Base-by-base conservation (phyloP, 2,329 filamentous ascomycete species). In the Fusarium illudens region DNA sequence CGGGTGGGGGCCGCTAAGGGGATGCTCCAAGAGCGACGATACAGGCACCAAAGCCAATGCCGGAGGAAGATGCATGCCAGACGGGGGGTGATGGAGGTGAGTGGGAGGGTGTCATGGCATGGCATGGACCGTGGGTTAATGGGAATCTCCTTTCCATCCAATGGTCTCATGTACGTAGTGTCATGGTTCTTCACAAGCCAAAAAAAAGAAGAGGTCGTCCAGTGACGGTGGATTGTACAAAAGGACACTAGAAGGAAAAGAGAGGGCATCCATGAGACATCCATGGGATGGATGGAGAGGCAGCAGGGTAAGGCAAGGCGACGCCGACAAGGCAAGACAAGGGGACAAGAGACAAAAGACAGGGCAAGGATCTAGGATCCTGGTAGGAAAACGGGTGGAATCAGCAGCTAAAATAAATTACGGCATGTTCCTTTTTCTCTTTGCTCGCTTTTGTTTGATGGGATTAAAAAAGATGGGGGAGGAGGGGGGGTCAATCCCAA, bases 11-110 rank as follows among this genome's bases (percentile, higher is more conserved):
- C 30, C 36, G 57, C 60, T 65, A 65, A 58, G 30, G 39, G 20
- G 49, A 34, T 54, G 19, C 37, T n/a, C 37, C 55, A 33, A 63
- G 65, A 55, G 36, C 61, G 58, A 58, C 49, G 60, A 69, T 57
- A 66, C 65, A 69, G 66, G 66, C 65, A 68, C 66, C 55, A 67
- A 67, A 68, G 65, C 66, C 66, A 68, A 69, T 68, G 65, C 66
- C 66, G 66, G 58, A 62, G 66, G 58, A 59, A 59, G 62, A 58
- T 68, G 65, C 62, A 68, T 68, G 53, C 65, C 61, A 68, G 55
- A 51, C 64, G 56, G 67, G 64, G 68, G 56, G 67, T 63, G 68
- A 65, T 67, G 62, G 60, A 56, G 44, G 54, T 56, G 50, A 56
- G n/a, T 42, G 20, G 37, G 37, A 42, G 37, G 37, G 37, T 42